Evolutionary conservation across 352 stramenopile genomes (phyloP).

Genomic region (Phytophthora citrophthora): DNA sequence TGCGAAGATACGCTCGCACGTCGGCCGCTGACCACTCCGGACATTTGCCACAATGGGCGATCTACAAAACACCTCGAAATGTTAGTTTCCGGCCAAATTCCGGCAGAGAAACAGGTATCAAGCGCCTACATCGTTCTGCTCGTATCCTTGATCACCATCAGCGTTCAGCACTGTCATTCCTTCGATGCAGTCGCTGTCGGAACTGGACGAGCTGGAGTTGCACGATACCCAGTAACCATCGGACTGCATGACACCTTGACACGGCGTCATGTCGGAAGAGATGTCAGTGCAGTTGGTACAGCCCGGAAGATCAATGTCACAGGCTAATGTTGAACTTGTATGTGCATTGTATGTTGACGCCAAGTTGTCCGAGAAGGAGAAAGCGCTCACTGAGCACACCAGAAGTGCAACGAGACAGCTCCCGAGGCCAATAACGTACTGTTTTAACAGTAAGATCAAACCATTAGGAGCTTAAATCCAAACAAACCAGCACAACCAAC

Average conservation of each 20-base stretch:
- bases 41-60: slow-evolving; percentile 75
- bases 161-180: slow-evolving; percentile 67
- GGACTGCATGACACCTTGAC: slow-evolving; percentile 47
- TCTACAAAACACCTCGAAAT: slow-evolving; percentile 34
- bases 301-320: slow-evolving; percentile 63
- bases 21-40: slow-evolving; percentile 78
- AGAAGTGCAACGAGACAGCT: slow-evolving; percentile 66
- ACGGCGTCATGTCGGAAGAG: slow-evolving; percentile 32
- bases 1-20: slow-evolving; percentile 72
- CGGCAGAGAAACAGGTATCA: background rate
- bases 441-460: background rate
- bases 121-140: slow-evolving; percentile 60
- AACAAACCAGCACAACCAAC: slow-evolving; percentile 11
- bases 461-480: too few species aligned
- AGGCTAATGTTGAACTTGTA: slow-evolving; percentile 59
- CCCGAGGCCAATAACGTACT: slow-evolving; percentile 81
- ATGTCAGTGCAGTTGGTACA: slow-evolving; percentile 80
- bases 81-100: slow-evolving; percentile 8
- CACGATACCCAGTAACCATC: slow-evolving; percentile 59
- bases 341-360: slow-evolving; percentile 57
- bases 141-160: slow-evolving; percentile 58
- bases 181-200: slow-evolving; percentile 40
- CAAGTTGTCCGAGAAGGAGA: slow-evolving; percentile 69
- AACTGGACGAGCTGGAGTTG: slow-evolving; percentile 16
- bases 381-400: slow-evolving; percentile 68